These are phyloP conservation scores for Aspergillus hiratsukae DNA, from an alignment of 2,329 filamentous ascomycete species.

Conservation along the genomic window DNA sequence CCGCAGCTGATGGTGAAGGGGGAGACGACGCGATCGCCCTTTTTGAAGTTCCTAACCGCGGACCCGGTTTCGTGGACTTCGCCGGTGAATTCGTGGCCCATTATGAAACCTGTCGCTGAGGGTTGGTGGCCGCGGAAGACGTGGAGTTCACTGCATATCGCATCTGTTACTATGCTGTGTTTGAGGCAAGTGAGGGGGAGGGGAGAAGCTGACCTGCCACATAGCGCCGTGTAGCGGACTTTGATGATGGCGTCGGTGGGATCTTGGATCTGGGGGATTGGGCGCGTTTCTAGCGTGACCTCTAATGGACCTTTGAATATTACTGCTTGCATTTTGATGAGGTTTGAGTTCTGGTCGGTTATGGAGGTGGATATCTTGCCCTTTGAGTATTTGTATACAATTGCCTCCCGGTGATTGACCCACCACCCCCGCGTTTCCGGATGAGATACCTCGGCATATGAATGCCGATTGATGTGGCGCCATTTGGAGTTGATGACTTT, in stretches of 20 bases:
- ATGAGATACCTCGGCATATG: not conserved
- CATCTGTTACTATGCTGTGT: not conserved
- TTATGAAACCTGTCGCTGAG: conserved; percentile 58
- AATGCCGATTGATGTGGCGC: no score
- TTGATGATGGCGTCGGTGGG: conserved; percentile 74
- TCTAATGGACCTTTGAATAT: conserved; percentile 75
- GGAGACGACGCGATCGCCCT: conserved; percentile 73
- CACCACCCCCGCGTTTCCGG: no score
- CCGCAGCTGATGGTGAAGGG: conserved; percentile 76
- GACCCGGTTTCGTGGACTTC: conserved; percentile 62
- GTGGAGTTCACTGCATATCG: conserved; percentile 65
- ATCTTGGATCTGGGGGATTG: conserved; percentile 66
- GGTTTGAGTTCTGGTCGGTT: not conserved
- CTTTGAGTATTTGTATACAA: not conserved
- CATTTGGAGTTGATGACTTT: no score
- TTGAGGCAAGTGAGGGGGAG: not conserved
- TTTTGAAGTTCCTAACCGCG: conserved; percentile 52
- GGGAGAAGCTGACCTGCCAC: conserved; percentile 64
- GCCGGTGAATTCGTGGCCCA: conserved; percentile 80
- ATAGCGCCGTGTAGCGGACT: conserved; percentile 74
- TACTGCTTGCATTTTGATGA: conserved; percentile 72
- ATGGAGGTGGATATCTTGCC: no score
- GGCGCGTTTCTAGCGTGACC: conserved; percentile 70
- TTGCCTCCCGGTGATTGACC: no score
- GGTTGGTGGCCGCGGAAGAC: conserved; percentile 77